Evolutionary conservation across 345 rosid species (phyloP).

Genomic region (Bruguiera sexangula): DNA sequence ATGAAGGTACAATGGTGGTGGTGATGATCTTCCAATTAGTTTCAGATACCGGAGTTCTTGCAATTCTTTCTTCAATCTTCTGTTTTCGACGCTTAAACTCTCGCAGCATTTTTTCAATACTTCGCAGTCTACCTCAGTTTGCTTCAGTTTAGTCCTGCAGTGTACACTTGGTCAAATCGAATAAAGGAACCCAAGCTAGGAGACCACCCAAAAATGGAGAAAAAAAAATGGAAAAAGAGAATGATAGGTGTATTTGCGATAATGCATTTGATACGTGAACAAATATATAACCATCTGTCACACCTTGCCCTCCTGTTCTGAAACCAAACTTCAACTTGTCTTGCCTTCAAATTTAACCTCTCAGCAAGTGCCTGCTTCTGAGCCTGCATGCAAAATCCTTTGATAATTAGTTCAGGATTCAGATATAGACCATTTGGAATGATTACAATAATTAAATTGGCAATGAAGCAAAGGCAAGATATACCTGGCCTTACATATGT

Average conservation of each 20-base stretch:
- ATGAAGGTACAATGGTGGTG: background rate
- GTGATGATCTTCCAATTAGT: background rate
- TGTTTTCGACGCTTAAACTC: conserved; percentile 37
- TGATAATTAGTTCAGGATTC: too few species aligned
- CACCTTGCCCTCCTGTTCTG: conserved; percentile 61
- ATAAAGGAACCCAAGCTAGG: too few species aligned
- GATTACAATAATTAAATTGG: background rate
- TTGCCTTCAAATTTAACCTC: conserved; percentile 38
- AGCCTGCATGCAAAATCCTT: conserved; percentile 23
- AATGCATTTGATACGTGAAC: background rate
- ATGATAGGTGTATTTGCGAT: background rate
- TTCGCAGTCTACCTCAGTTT: conserved; percentile 45
- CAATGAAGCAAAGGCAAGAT: too few species aligned
- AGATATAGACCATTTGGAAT: background rate
- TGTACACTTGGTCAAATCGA: too few species aligned
- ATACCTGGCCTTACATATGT: too few species aligned
- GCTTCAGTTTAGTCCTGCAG: conserved; percentile 51
- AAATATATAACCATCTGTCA: background rate
- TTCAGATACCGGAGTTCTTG: conserved; percentile 30
- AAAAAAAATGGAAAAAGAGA: background rate
- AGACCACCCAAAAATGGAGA: too few species aligned
- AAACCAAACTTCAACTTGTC: conserved; percentile 67
- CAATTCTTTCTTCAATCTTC: conserved; percentile 41
- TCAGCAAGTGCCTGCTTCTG: conserved; percentile 47
- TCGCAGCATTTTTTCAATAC: conserved; percentile 43